phyloP scores from a whole-genome alignment of 2,329 filamentous ascomycete species.

The Septoria petroselini region DNA sequence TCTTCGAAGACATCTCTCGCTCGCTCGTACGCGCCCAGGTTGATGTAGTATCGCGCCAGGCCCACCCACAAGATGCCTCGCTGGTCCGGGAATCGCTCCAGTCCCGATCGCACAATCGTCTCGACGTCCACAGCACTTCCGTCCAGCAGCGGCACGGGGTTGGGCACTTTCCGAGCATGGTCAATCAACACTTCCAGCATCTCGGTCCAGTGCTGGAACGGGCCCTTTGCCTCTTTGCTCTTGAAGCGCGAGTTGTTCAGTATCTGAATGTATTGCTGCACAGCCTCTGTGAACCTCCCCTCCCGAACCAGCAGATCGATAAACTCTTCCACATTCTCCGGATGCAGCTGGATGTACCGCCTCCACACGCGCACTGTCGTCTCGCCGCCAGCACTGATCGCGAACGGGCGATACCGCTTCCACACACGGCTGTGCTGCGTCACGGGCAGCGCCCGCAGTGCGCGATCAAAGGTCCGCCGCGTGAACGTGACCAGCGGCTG shows the following conservation, averaged over 20 bases:
- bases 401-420: slow-evolving; percentile 86
- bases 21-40: slow-evolving; percentile 84
- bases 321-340: slow-evolving; percentile 91
- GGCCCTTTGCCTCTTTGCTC: slow-evolving; percentile 90
- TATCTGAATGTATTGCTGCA: slow-evolving; percentile 85
- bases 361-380: slow-evolving; percentile 93
- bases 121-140: slow-evolving; percentile 87
- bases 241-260: slow-evolving; percentile 86
- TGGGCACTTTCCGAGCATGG: slow-evolving; percentile 59
- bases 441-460: slow-evolving; percentile 83
- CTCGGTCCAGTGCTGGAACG: slow-evolving; percentile 95
- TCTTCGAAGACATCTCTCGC: slow-evolving; percentile 94
- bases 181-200: slow-evolving; percentile 94
- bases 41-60: slow-evolving; percentile 94
- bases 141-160: slow-evolving; percentile 74
- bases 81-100: slow-evolving; percentile 87
- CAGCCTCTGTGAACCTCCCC: slow-evolving; percentile 83
- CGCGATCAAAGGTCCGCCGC: slow-evolving; percentile 84
- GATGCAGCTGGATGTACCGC: slow-evolving; percentile 94
- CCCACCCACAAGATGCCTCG: slow-evolving; percentile 93
- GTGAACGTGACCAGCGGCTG: slow-evolving; percentile 90
- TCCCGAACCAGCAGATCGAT: slow-evolving; percentile 83
- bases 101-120: slow-evolving; percentile 86
- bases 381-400: slow-evolving; percentile 81
- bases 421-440: slow-evolving; percentile 96